Conservation (phyloP, 2,329 filamentous ascomycete species). For the Curvularia lunata region DNA sequence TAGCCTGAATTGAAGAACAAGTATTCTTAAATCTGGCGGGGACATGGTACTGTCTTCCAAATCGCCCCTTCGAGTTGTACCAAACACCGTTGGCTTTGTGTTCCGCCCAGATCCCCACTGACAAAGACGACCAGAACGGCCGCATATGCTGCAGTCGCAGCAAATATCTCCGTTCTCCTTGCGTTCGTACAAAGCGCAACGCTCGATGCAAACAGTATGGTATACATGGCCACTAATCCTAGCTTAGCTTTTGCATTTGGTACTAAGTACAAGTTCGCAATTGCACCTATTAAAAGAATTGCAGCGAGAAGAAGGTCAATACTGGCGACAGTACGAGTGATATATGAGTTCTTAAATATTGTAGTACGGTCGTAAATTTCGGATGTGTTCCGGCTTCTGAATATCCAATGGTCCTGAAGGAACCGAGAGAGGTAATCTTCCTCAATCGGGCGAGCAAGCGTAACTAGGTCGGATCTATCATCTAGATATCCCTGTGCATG, state of each 20-base stretch:
- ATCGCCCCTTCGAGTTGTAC: constrained; percentile 16
- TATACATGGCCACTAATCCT: constrained; percentile 28
- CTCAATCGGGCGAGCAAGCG: neutral
- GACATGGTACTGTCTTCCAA: constrained; percentile 14
- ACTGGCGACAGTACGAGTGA: neutral
- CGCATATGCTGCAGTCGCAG: constrained; percentile 32
- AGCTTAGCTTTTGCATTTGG: constrained; percentile 20
- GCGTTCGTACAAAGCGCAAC: constrained; percentile 28
- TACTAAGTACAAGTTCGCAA: constrained; percentile 28
- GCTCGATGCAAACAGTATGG: constrained; percentile 31
- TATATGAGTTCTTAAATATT: neutral
- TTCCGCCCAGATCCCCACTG: constrained; percentile 25
- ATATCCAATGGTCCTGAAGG: neutral
- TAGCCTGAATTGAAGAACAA: neutral
- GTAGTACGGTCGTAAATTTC: neutral
- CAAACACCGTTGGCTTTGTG: constrained; percentile 3
- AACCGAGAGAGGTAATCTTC: neutral
- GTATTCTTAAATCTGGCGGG: neutral
- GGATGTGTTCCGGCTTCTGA: neutral
- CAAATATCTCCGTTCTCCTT: constrained; percentile 32
- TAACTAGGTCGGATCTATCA: neutral
- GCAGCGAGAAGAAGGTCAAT: constrained; percentile 17
- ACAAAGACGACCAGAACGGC: constrained; percentile 33
- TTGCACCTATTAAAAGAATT: constrained; percentile 30
- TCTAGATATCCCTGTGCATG: neutral